These are phyloP conservation scores for Aureobasidium uvarum DNA, from an alignment of 2,329 filamentous ascomycete genomes.

Conservation along the genomic window DNA sequence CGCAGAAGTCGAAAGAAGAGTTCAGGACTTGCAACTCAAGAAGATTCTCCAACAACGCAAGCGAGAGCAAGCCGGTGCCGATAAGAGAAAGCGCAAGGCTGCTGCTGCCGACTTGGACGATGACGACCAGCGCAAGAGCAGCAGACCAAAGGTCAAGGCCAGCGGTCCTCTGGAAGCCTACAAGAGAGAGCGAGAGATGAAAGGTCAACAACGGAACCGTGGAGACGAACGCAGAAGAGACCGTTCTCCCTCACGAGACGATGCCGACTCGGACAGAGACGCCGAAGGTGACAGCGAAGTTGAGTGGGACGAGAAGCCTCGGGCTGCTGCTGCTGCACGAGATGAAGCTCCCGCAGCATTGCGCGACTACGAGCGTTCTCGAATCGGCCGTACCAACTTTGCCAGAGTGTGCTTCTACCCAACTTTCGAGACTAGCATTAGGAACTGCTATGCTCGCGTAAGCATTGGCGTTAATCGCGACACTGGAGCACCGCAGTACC, in stretches of 20 bases:
- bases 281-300: constrained; percentile 74
- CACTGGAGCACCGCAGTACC: constrained; percentile 74
- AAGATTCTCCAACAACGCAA: constrained; percentile 70
- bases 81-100: constrained; percentile 69
- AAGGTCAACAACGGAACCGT: constrained; percentile 44
- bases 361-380: constrained; percentile 77
- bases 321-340: constrained; percentile 51
- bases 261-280: constrained; percentile 50
- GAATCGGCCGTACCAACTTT: constrained; percentile 82
- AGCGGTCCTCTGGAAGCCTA: constrained; percentile 74
- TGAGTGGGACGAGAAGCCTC: constrained; percentile 65
- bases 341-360: constrained; percentile 70
- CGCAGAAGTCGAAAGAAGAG: constrained; percentile 74
- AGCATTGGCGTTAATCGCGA: constrained; percentile 71
- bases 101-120: constrained; percentile 77
- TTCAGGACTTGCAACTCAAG: constrained; percentile 78
- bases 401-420: constrained; percentile 91
- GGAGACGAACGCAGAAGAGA: constrained; percentile 50
- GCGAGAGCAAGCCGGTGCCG: constrained; percentile 55
- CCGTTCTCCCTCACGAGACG: constrained; percentile 44
- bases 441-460: constrained; percentile 81
- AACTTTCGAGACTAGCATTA: constrained; percentile 77
- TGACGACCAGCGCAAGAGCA: constrained; percentile 63
- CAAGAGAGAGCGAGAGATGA: constrained; percentile 60
- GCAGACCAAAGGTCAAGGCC: constrained; percentile 41